Percentiles rank a stretch among this genome's conserved stretches.
Evolutionary conservation across 2,329 filamentous ascomycete species (phyloP).

Genomic region (Graphilbum fragrans): DNA sequence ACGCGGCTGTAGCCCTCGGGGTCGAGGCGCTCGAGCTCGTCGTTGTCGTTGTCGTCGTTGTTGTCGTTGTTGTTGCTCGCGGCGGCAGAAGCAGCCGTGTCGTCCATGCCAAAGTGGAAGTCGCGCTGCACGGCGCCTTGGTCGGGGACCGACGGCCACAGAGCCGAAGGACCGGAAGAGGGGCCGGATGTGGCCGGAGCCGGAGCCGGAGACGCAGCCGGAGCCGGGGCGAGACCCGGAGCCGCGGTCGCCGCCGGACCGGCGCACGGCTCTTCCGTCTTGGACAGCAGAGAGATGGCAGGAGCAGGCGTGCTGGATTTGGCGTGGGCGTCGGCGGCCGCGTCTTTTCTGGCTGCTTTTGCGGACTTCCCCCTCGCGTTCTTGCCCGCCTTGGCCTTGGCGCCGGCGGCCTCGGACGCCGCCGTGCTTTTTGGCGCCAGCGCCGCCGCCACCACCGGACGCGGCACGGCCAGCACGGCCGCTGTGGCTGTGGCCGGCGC

Average conservation of each 20-base stretch:
- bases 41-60: background rate
- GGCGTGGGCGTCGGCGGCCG: no score
- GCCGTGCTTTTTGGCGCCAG: background rate
- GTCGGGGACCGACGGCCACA: background rate
- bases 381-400: no score
- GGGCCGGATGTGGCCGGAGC: background rate
- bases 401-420: no score
- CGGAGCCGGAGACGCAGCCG: background rate
- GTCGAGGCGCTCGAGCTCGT: slow-evolving; percentile 15
- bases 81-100: background rate
- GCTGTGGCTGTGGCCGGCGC: background rate
- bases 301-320: no score
- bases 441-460: background rate
- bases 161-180: background rate
- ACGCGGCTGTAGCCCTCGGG: slow-evolving; percentile 33
- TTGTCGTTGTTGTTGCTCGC: background rate
- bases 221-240: background rate
- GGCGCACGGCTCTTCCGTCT: no score
- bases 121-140: background rate
- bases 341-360: no score
- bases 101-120: no score
- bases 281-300: no score
- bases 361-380: no score
- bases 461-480: background rate
- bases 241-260: background rate